Conservation (phyloP, 306 rosid species). For the Echinosophora koreensis region DNA sequence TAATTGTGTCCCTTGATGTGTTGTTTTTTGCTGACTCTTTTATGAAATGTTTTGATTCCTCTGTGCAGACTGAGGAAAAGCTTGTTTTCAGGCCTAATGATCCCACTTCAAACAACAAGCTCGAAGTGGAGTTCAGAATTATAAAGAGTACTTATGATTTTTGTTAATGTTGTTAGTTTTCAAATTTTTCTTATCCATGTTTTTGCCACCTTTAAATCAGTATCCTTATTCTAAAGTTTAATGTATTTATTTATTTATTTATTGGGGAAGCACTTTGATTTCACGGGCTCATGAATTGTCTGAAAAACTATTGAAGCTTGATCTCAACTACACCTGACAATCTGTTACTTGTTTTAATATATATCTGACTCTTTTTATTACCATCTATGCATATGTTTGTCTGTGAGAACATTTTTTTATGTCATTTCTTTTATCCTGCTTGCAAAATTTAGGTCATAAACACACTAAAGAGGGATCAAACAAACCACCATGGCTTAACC, state of each 20-base stretch:
- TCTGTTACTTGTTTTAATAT: not conserved
- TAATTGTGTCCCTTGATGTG: not conserved
- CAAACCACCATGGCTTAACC: constrained; percentile 92
- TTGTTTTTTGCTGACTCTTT: constrained; percentile 13
- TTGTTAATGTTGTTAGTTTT: constrained; percentile 32
- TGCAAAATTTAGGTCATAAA: constrained; percentile 70
- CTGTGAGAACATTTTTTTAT: not conserved
- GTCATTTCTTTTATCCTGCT: constrained; percentile 5
- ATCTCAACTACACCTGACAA: not conserved
- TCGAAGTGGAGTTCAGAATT: constrained; percentile 67
- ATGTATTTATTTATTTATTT: not conserved
- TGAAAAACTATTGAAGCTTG: constrained; percentile 28
- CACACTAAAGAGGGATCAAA: constrained; percentile 89
- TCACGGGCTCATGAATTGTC: not conserved
- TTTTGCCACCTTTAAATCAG: not conserved
- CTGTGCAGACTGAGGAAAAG: constrained; percentile 65
- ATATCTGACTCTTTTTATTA: not conserved
- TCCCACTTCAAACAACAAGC: constrained; percentile 68
- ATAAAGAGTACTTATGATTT: constrained; percentile 61
- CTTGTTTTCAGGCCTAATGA: constrained; percentile 74
- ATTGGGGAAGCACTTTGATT: not conserved
- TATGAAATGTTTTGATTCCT: not conserved
- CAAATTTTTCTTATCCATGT: not conserved
- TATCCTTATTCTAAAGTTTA: not conserved
- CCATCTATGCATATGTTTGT: constrained; percentile 3